phyloP scores from a whole-genome alignment of 2,329 filamentous ascomycete species.

The Aureobasidium sp. region DNA sequence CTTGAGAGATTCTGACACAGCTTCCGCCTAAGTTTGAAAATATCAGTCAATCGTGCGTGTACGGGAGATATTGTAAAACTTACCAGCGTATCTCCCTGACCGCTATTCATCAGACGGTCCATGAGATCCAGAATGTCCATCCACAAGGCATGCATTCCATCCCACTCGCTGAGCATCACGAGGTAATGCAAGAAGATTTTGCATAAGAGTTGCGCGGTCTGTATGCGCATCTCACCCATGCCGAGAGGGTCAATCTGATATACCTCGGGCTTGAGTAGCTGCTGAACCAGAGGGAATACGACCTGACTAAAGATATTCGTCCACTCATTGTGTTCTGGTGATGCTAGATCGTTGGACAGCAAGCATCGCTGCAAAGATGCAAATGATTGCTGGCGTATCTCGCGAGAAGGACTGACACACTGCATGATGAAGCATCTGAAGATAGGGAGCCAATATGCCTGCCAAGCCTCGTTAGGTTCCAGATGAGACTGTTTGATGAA shows the following conservation, averaged over 20 bases:
- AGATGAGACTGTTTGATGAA: constrained; percentile 91
- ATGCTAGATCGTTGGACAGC: constrained; percentile 74
- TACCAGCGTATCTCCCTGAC: constrained; percentile 57
- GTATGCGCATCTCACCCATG: constrained; percentile 92
- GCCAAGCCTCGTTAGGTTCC: constrained; percentile 71
- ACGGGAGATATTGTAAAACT: background rate
- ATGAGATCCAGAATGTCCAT: constrained; percentile 86
- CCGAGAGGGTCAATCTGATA: constrained; percentile 85
- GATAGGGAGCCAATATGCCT: constrained; percentile 94
- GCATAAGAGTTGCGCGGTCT: constrained; percentile 83
- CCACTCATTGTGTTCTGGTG: constrained; percentile 77
- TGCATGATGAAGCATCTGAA: constrained; percentile 83
- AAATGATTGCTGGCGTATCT: constrained; percentile 84
- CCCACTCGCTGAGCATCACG: constrained; percentile 74
- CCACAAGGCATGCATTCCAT: constrained; percentile 89
- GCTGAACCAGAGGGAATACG: constrained; percentile 80
- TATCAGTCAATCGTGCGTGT: background rate
- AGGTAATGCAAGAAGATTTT: constrained; percentile 95
- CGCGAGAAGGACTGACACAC: constrained; percentile 88
- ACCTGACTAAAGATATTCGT: constrained; percentile 91
- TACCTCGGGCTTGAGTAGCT: constrained; percentile 86
- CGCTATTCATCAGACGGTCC: constrained; percentile 93
- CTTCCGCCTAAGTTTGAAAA: constrained; percentile 64
- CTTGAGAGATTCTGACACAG: constrained; percentile 89
- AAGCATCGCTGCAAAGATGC: constrained; percentile 78